Conservation (phyloP, 2,329 filamentous ascomycete species). For the Fusarium duplospermum region DNA sequence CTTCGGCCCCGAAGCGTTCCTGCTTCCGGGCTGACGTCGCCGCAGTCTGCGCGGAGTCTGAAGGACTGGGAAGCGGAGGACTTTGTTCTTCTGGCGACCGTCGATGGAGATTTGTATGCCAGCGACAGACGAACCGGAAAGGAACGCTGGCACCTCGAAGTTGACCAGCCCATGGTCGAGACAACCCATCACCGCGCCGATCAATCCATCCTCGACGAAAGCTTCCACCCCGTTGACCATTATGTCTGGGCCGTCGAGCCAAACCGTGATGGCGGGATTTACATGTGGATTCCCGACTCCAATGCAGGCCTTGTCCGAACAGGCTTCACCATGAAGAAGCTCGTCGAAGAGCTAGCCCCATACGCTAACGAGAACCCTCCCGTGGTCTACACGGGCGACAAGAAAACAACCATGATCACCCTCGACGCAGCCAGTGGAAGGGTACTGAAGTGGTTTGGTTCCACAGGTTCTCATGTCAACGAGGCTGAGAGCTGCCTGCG, state of each 20-base stretch:
- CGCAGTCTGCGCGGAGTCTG: constrained; percentile 94
- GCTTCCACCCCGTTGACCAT: constrained; percentile 78
- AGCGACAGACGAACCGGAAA: constrained; percentile 88
- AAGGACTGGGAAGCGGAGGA: constrained; percentile 99
- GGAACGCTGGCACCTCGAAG: constrained; percentile 86
- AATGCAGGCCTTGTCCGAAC: constrained; percentile 72
- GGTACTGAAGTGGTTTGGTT: constrained; percentile 86
- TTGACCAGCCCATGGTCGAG: constrained; percentile 89
- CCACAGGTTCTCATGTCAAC: constrained; percentile 74
- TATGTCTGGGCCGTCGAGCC: constrained; percentile 97
- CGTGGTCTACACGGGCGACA: constrained; percentile 90
- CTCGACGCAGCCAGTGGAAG: constrained; percentile 88
- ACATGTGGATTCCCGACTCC: constrained; percentile 79
- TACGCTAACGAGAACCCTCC: constrained; percentile 80
- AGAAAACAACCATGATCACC: constrained; percentile 89
- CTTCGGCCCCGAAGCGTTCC: constrained; percentile 65
- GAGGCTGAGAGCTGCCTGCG: constrained; percentile 80
- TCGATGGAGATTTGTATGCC: constrained; percentile 96
- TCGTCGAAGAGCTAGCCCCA: constrained; percentile 86
- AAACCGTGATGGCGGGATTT: constrained; percentile 85
- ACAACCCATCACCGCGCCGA: constrained; percentile 84
- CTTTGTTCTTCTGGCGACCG: constrained; percentile 99
- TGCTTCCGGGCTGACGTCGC: constrained; percentile 78
- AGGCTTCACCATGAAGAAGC: constrained; percentile 81
- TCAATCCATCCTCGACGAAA: constrained; percentile 68